These are phyloP conservation scores for Candida khao-thaluensis DNA, from an alignment of 805 yeast genomes.

Conservation along the genomic window DNA sequence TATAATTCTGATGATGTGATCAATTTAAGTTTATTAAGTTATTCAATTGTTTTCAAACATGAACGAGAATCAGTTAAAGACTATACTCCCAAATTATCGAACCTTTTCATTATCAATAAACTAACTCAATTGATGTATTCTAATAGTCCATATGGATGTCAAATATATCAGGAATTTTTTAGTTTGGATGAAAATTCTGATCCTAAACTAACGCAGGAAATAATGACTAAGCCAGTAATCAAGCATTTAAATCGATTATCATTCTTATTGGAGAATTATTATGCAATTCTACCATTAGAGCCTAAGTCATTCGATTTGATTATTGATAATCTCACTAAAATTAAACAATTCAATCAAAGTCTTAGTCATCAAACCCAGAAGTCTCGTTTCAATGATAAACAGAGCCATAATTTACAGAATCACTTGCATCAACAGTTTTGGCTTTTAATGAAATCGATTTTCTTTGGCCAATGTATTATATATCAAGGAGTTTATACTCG, in stretches of 20 bases:
- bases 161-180: slow-evolving; percentile 20
- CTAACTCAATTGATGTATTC: slow-evolving; percentile 22
- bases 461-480: slow-evolving; percentile 50
- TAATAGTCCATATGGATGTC: slow-evolving; percentile 11
- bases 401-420: slow-evolving; percentile 11
- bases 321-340: slow-evolving; percentile 18
- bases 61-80: slow-evolving; percentile 20
- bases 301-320: slow-evolving; percentile 20
- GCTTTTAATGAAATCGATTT: slow-evolving; percentile 38
- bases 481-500: slow-evolving; percentile 49
- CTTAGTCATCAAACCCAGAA: slow-evolving; percentile 18
- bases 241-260: slow-evolving; percentile 52
- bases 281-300: slow-evolving; percentile 17
- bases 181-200: not conserved
- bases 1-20: slow-evolving; percentile 22
- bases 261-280: slow-evolving; percentile 40
- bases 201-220: not conserved
- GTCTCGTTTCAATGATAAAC: slow-evolving; percentile 17
- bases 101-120: slow-evolving; percentile 19
- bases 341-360: slow-evolving; percentile 29
- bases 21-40: slow-evolving; percentile 33
- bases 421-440: slow-evolving; percentile 27
- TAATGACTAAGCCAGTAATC: slow-evolving; percentile 36
- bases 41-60: slow-evolving; percentile 31
- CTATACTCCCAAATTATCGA: slow-evolving; percentile 19